Evolutionary conservation across 192 early-diverging fungal species (phyloP).

Genomic region (Rhizophagus sp.): DNA sequence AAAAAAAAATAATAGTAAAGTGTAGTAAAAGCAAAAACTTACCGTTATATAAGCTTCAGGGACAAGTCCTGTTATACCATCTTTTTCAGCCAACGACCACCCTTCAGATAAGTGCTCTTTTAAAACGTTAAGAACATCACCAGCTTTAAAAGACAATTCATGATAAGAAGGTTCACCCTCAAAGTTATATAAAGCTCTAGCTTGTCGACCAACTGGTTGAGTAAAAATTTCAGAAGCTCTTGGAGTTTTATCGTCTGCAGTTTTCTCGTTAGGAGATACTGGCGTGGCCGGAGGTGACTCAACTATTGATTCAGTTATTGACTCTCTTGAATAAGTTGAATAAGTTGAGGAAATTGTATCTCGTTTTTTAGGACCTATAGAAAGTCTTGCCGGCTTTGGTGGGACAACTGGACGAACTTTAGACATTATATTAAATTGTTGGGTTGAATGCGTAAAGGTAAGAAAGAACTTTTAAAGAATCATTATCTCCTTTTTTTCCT

Average conservation of each 20-base stretch:
- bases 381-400: slow-evolving; percentile 26
- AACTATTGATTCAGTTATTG: not conserved
- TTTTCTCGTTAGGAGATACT: not conserved
- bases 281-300: not conserved
- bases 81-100: slow-evolving; percentile 48
- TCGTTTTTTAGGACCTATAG: slow-evolving; percentile 7
- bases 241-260: not conserved
- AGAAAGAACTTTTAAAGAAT: not conserved
- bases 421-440: not conserved
- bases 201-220: slow-evolving; percentile 41
- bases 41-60: slow-evolving; percentile 47
- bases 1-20: not conserved
- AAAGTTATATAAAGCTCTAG: slow-evolving; percentile 45
- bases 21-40: not conserved
- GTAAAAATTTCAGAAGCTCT: slow-evolving; percentile 6
- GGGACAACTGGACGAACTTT: slow-evolving; percentile 18
- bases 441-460: not conserved
- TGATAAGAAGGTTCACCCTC: slow-evolving; percentile 41
- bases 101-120: slow-evolving; percentile 44
- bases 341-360: not conserved
- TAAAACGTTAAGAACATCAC: slow-evolving; percentile 41
- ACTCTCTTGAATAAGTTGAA: not conserved
- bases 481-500: not conserved
- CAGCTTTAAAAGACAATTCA: slow-evolving; percentile 43
- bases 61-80: slow-evolving; percentile 42